Evolutionary conservation across 2,329 filamentous ascomycete species (phyloP).

Genomic region (Phaeosphaeria sp.): DNA sequence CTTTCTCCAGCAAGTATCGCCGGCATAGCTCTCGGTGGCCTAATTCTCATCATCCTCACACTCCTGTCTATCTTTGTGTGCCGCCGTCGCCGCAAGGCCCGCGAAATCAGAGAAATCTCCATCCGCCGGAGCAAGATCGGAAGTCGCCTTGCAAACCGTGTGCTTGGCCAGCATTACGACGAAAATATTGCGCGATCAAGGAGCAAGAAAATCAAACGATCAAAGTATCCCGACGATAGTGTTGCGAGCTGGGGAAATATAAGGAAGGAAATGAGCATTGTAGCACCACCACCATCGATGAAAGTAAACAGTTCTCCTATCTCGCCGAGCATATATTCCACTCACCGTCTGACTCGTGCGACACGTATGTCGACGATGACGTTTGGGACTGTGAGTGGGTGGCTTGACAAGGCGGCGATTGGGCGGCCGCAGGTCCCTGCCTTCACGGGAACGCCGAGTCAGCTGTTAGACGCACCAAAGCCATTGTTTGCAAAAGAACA

Average conservation of each 20-base stretch:
- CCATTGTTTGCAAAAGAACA: conserved; percentile 20
- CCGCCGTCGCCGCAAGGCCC: conserved; percentile 12
- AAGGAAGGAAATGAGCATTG: not conserved
- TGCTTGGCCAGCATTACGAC: conserved; percentile 14
- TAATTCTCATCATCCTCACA: conserved; percentile 8
- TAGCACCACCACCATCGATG: not conserved
- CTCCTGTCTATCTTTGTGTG: conserved; percentile 11
- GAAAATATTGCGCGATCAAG: not conserved
- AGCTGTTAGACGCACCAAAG: conserved; percentile 24
- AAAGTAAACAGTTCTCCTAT: conserved; percentile 1
- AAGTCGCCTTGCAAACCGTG: conserved; percentile 14
- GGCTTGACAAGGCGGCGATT: conserved; percentile 24
- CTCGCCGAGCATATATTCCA: conserved; percentile 2
- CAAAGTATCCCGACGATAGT: not conserved
- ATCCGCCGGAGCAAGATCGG: conserved; percentile 24
- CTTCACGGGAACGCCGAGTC: conserved; percentile 16
- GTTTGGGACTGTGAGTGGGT: conserved; percentile 14
- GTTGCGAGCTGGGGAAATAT: not conserved
- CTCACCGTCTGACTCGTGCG: conserved; percentile 3
- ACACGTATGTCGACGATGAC: conserved; percentile 7
- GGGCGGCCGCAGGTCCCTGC: conserved; percentile 16
- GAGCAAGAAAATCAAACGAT: not conserved
- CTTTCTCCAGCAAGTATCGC: conserved; percentile 19
- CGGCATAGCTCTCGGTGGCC: conserved; percentile 17
- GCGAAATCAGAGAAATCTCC: conserved; percentile 26